Conservation (phyloP, 257 asterid species). For the Salvia splendens region DNA sequence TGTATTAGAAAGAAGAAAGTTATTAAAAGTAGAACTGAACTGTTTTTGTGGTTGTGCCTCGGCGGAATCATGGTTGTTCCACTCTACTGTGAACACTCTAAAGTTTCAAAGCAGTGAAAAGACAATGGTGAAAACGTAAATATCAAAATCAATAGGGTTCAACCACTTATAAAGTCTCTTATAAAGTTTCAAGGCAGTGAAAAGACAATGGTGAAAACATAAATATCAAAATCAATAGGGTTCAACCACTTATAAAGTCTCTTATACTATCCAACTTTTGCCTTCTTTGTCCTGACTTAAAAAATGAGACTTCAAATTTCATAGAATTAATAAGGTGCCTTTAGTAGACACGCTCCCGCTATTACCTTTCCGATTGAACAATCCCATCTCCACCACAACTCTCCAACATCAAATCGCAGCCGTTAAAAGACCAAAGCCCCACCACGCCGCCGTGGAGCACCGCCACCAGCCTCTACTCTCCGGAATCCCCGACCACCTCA, state of each 20-base stretch:
- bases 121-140: conserved; percentile 6
- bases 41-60: too few species aligned
- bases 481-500: conserved; percentile 70
- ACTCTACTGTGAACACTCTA: too few species aligned
- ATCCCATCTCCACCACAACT: conserved; percentile 34
- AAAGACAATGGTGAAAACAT: conserved; percentile 7
- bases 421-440: conserved; percentile 36
- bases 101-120: background rate
- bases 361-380: conserved; percentile 56
- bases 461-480: conserved; percentile 49
- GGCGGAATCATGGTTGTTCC: too few species aligned
- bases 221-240: background rate
- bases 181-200: background rate
- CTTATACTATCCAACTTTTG: conserved; percentile 61
- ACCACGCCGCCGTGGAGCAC: conserved; percentile 27
- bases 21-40: too few species aligned
- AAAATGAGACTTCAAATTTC: background rate
- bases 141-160: background rate
- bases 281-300: conserved; percentile 45
- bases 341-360: too few species aligned
- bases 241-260: too few species aligned
- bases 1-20: too few species aligned
- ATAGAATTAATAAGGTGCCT: background rate
- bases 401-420: conserved; percentile 21
- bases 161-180: too few species aligned